phyloP scores from a whole-genome alignment of 768 basidiomycete species.

The Daedaleopsis nitida region DNA sequence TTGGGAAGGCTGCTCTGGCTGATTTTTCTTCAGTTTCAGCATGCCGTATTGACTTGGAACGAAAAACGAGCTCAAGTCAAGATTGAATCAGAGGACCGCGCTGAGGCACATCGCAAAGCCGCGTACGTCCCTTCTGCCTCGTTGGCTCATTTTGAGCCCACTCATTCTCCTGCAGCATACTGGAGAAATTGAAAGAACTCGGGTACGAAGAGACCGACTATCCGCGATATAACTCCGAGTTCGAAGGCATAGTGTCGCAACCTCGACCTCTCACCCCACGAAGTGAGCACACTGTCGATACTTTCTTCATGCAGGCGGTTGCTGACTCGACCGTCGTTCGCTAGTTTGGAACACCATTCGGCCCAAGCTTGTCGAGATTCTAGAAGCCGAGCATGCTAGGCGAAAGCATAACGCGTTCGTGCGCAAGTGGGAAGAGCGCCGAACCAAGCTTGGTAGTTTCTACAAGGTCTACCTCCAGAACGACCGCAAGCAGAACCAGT shows the following conservation, averaged over 20 bases:
- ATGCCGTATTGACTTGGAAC: background rate
- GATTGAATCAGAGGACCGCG: background rate
- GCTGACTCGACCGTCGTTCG: background rate
- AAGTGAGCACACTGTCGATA: background rate
- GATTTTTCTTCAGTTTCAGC: background rate
- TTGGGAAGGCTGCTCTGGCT: background rate
- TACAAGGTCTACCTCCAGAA: background rate
- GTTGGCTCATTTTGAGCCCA: no score
- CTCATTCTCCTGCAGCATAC: constrained; percentile 1
- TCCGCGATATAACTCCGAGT: background rate
- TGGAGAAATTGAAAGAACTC: constrained; percentile 5
- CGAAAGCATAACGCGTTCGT: background rate
- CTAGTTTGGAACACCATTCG: background rate
- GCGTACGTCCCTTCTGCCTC: background rate
- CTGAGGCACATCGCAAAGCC: background rate
- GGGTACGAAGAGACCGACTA: constrained; percentile 7
- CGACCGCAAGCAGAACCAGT: background rate
- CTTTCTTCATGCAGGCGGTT: background rate
- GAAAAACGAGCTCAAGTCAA: background rate
- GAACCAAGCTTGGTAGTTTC: background rate
- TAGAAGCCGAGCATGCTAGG: background rate
- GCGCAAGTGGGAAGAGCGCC: background rate
- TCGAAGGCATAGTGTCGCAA: background rate
- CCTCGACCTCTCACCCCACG: constrained; percentile 1
- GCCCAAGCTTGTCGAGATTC: background rate